phyloP scores from a whole-genome alignment of 306 rosid genomes.

The Aeschynomene evenia region DNA sequence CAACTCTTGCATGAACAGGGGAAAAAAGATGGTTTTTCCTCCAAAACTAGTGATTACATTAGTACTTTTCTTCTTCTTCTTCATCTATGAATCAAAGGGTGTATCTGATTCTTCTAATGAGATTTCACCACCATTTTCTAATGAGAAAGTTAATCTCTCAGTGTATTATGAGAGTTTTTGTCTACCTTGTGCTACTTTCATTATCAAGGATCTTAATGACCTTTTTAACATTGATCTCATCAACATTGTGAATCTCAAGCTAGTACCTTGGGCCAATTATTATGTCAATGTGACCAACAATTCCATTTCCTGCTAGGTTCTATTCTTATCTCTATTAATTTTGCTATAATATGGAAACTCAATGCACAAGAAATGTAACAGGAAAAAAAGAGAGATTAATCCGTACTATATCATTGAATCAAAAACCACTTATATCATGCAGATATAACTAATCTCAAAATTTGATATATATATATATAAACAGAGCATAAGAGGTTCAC shows the following conservation, averaged over 20 bases:
- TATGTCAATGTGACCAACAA: conserved; percentile 26
- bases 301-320: conserved; percentile 56
- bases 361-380: background rate
- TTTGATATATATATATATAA: too few relatives aligned
- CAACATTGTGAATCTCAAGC: conserved; percentile 48
- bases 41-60: conserved; percentile 12
- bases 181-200: conserved; percentile 41
- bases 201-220: conserved; percentile 38
- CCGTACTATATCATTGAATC: background rate
- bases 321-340: background rate
- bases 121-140: background rate
- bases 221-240: conserved; percentile 44
- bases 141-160: conserved; percentile 53
- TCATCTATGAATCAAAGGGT: conserved; percentile 31
- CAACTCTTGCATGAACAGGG: background rate
- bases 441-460: background rate
- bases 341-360: background rate
- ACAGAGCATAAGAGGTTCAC: background rate
- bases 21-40: conserved; percentile 34
- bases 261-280: conserved; percentile 59
- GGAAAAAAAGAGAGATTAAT: background rate
- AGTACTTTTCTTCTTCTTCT: conserved; percentile 22
- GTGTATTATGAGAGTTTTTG: conserved; percentile 50
- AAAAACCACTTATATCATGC: background rate
- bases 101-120: conserved; percentile 22